These are phyloP conservation scores for Calocybe indica DNA, from an alignment of 768 basidiomycete species.

Conservation along the genomic window DNA sequence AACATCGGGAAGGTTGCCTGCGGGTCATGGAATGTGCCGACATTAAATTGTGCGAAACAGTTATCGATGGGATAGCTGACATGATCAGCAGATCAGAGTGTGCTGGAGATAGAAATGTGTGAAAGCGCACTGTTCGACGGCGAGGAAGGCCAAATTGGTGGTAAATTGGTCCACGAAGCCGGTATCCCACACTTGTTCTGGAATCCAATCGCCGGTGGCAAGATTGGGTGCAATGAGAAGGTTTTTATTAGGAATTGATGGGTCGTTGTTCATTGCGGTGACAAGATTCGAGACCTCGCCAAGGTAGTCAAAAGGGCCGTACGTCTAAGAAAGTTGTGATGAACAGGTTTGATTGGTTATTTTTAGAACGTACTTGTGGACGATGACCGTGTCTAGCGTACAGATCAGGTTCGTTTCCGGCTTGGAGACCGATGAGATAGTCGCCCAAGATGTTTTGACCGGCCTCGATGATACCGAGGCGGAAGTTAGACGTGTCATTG, in stretches of 20 bases:
- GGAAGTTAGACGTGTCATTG: constrained; percentile 53
- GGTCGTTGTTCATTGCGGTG: constrained; percentile 34
- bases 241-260: constrained; percentile 25
- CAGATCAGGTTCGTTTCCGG: constrained; percentile 65
- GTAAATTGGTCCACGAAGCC: constrained; percentile 41
- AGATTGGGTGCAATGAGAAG: constrained; percentile 56
- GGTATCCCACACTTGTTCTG: constrained; percentile 47
- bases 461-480: constrained; percentile 50
- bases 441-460: constrained; percentile 66
- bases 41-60: constrained; percentile 45
- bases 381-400: constrained; percentile 39
- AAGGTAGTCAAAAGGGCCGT: constrained; percentile 41
- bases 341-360: background rate
- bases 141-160: constrained; percentile 34
- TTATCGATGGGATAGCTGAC: constrained; percentile 57
- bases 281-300: constrained; percentile 48
- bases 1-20: constrained; percentile 51
- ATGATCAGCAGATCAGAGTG: constrained; percentile 26
- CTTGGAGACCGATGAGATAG: constrained; percentile 61
- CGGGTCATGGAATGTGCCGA: constrained; percentile 33
- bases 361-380: constrained; percentile 12
- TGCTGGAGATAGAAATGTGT: constrained; percentile 8
- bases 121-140: constrained; percentile 50
- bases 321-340: constrained; percentile 15
- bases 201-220: constrained; percentile 46